A percentile compares a stretch with the other conserved stretches of the same genome.
Evolutionary conservation across 2,329 filamentous ascomycete genomes (phyloP).

Genomic region (Volutella citrinella): DNA sequence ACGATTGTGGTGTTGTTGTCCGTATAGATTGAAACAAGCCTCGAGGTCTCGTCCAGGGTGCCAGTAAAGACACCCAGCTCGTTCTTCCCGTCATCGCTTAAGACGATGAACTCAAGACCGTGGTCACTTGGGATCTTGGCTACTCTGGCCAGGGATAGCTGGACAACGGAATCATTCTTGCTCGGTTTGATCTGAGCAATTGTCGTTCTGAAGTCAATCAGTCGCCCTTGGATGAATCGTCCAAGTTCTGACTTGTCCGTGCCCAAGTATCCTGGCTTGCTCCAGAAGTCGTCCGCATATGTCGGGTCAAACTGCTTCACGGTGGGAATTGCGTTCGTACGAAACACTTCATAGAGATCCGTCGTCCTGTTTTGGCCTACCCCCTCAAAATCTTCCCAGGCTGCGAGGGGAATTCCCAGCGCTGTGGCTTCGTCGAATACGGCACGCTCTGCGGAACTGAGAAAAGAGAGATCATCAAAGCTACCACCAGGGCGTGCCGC

Average conservation of each 20-base stretch:
- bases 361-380: conserved; percentile 1
- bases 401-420: background rate
- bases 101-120: conserved; percentile 1
- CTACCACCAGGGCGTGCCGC: background rate
- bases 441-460: background rate
- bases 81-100: no score
- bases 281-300: conserved; percentile 18
- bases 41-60: background rate
- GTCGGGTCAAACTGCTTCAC: conserved; percentile 8
- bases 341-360: no score
- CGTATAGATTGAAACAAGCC: background rate
- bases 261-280: conserved; percentile 12
- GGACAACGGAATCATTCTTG: no score
- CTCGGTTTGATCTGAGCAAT: background rate
- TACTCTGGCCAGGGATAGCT: no score
- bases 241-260: conserved; percentile 10
- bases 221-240: conserved; percentile 3
- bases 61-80: no score
- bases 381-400: conserved; percentile 1
- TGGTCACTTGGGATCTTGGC: no score
- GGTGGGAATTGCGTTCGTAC: no score
- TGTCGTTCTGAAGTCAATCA: conserved; percentile 2
- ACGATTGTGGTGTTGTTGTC: background rate
- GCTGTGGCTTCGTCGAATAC: background rate
- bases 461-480: background rate